Conservation (phyloP, 2,329 filamentous ascomycete species). For the Cercospora citrullina region DNA sequence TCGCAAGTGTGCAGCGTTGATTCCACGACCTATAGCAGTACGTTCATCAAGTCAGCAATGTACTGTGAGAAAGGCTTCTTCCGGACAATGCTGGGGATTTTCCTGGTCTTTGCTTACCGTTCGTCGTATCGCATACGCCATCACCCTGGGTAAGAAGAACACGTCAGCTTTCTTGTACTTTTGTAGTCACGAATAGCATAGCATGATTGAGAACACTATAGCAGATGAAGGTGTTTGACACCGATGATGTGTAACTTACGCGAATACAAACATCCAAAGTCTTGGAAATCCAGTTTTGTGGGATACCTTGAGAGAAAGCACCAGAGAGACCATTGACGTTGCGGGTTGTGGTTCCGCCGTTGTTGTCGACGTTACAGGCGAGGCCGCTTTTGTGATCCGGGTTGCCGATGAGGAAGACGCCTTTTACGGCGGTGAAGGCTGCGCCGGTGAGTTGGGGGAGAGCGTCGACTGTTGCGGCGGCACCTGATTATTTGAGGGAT, state of each 20-base stretch:
- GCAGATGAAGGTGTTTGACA: too few species aligned
- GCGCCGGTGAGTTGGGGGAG: constrained; percentile 38
- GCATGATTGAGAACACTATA: too few species aligned
- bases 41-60: background rate
- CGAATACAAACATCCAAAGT: constrained; percentile 40
- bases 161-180: background rate
- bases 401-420: constrained; percentile 42
- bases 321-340: constrained; percentile 35
- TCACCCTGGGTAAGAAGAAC: constrained; percentile 32
- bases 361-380: constrained; percentile 37
- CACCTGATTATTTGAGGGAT: constrained; percentile 11
- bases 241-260: background rate
- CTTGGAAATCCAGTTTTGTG: constrained; percentile 39
- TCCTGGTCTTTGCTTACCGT: constrained; percentile 20
- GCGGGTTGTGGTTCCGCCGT: constrained; percentile 38
- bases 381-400: constrained; percentile 39
- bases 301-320: constrained; percentile 30
- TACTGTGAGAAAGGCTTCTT: background rate
- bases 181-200: background rate
- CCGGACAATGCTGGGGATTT: too few species aligned
- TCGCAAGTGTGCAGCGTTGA: constrained; percentile 37
- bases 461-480: constrained; percentile 41
- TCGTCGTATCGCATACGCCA: constrained; percentile 41
- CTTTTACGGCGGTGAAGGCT: constrained; percentile 40
- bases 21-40: constrained; percentile 29